Base-by-base conservation (phyloP, 2,329 filamentous ascomycete species). In the Colletotrichum sp. region DNA sequence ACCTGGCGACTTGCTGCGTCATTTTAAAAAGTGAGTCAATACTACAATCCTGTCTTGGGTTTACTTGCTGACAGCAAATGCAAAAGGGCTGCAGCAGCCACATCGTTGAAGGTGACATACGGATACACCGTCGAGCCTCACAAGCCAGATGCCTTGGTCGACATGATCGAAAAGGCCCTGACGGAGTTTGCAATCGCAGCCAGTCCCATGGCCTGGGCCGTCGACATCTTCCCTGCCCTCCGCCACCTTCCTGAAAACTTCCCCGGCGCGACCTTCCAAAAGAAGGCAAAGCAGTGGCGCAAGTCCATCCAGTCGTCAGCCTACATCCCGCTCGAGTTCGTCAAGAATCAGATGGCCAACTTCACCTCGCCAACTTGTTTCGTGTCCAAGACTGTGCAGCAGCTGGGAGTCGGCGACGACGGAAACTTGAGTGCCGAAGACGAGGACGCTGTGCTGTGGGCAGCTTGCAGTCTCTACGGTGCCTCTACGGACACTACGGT, bases 191-290 rank as follows among this genome's bases (percentile, higher is more conserved):
- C 81, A 0, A 59, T 71, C 9, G 81, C 83, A 5, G 69, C 80
- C 8, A 78, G 81, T 0, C 84, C 84, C 1, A 69, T 82, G n/a
- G 63, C 78, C 5, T 86, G 84, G 84, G 28, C 78, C 0, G 83
- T 85, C 8, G 84, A 86, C 28, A 78, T 81, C 0, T n/a, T 86
- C 0, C 84, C 84, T 1, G 36, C 59, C 3, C 76, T 85, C 3
- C 75, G 76, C n/a, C 75, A 83, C 13, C 78, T 86, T 8, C 84
- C 84, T 0, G 78, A 78, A 1, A 68, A 79, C 34, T 75, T 84
- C 24, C 84, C 84, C 0, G 83, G 84, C 1, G 69, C 77, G 1
- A 76, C 76, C 0, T 86, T 84, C 76, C 78, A 85, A 66, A 79
- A 78, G 55, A 82, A 77, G 3, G 84, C 81, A 1, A 72, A 66